Evolutionary conservation across 1,284 basidiomycete species (phyloP), one percentile per base, ranked within the genome.

Genomic region (Inonotus obliquus): DNA sequence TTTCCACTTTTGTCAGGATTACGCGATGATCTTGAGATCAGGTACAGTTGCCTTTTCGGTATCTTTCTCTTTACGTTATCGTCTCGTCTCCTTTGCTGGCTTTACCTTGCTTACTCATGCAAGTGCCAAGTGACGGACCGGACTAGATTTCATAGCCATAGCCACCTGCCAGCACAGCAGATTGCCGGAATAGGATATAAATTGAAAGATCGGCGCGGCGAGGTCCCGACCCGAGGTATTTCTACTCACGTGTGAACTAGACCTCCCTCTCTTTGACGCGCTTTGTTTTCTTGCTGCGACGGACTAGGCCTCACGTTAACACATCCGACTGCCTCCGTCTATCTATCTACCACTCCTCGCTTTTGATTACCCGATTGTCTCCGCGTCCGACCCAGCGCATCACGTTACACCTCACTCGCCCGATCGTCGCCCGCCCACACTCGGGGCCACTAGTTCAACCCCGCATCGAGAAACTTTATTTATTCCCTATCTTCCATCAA

Each of bases 21-120:
- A 47, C 39, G 39, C 41, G 37, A 45, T 19, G 32, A 57, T 57
- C 55, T 57, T 47, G 41, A 57, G 44, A 35, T 47, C 27, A 47
- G 44, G 55, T 21, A 44, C 41, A 38, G 5, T 14, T 7, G n/a
- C 32, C 13, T 27, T n/a, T 47, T 41, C n/a, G n/a, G n/a, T n/a
- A n/a, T n/a, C n/a, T 38, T 55, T 38, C 37, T 41, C 19, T 4
- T n/a, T n/a, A n/a, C n/a, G n/a, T n/a, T n/a, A n/a, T n/a, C n/a
- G n/a, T n/a, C n/a, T n/a, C n/a, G n/a, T n/a, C n/a, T n/a, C n/a
- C n/a, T n/a, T n/a, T n/a, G n/a, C n/a, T n/a, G n/a, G n/a, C n/a
- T n/a, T n/a, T n/a, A n/a, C n/a, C n/a, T n/a, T n/a, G n/a, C n/a
- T n/a, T n/a, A n/a, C n/a, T n/a, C n/a, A 19, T 21, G 23, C 44